phyloP scores from a whole-genome alignment of 768 basidiomycete genomes.

The Lyophyllum atratum region DNA sequence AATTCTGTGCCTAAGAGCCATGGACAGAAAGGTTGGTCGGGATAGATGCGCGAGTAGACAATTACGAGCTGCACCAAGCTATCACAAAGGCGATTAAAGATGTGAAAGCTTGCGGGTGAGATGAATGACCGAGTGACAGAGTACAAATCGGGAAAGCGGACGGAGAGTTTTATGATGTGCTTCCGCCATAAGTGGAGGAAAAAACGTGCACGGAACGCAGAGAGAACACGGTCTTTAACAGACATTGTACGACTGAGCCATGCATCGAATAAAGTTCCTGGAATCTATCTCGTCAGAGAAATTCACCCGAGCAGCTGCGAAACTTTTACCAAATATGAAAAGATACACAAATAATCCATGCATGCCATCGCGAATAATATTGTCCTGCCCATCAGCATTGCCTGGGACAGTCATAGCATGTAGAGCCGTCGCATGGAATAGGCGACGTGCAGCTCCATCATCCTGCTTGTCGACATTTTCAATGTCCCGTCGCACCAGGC shows the following conservation, averaged over 20 bases:
- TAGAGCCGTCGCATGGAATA: conserved; percentile 23
- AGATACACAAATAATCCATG: conserved; percentile 26
- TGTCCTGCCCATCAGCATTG: neutral
- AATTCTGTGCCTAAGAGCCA: conserved; percentile 25
- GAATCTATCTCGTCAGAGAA: too few species aligned
- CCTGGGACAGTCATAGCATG: conserved; percentile 10
- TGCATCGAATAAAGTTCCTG: conserved; percentile 23
- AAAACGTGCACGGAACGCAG: conserved; percentile 19
- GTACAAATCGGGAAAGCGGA: conserved; percentile 23
- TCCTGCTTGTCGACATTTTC: conserved; percentile 30
- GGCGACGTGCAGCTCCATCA: conserved; percentile 26
- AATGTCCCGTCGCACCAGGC: conserved; percentile 21
- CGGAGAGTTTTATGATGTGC: conserved; percentile 15
- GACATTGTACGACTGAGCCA: conserved; percentile 24
- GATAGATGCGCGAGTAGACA: conserved; percentile 18
- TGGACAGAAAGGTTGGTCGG: conserved; percentile 23
- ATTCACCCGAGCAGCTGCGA: too few species aligned
- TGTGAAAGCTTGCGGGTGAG: conserved; percentile 26
- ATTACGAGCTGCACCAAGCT: conserved; percentile 20
- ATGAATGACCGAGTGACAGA: conserved; percentile 21
- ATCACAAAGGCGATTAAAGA: conserved; percentile 29
- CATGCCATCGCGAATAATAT: conserved; percentile 14
- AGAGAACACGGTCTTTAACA: conserved; percentile 16
- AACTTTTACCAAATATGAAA: conserved; percentile 24
- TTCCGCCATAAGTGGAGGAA: conserved; percentile 22